Conservation (phyloP, 176 grass and related monocot genomes). For the barley (Hordeum vulgare) region MorexV3_pseudomolecules_assembly NC_058521.1:496864456-496864955, state of each 20-base stretch:
- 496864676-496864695: not conserved
- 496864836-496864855: no score
- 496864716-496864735: not conserved
- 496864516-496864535: not conserved
- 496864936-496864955: not conserved
- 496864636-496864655: not conserved
- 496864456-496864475: constrained; percentile 91
- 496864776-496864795: no score
- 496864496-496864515: not conserved
- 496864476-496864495: constrained; percentile 30
- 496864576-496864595: not conserved
- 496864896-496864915: not conserved
- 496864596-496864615: not conserved
- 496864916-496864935: not conserved
- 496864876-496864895: not conserved
- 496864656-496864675: not conserved
- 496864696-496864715: not conserved
- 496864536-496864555: constrained; percentile 2
- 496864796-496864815: no score
- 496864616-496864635: not conserved
- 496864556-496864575: not conserved
- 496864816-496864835: no score
- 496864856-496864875: not conserved
- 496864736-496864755: no score
- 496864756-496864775: no score